These are phyloP conservation scores for Gastrolobium villosum DNA, from an alignment of 306 rosid species.

Conservation along the genomic window DNA sequence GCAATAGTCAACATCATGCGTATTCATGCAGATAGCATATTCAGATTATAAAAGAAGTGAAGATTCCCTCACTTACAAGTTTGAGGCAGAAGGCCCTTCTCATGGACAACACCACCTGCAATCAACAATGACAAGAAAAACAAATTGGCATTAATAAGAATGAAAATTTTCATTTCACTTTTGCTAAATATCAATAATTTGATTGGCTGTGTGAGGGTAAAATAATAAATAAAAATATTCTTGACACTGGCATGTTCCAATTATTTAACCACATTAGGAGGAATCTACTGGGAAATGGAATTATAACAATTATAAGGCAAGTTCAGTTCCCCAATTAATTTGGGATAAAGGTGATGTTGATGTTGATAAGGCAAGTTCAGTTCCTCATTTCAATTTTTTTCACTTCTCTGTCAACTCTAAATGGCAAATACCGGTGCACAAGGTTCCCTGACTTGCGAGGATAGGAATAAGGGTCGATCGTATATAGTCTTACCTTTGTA, in stretches of 20 bases:
- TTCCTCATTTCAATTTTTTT: conserved; percentile 2
- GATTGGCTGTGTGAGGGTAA: background rate
- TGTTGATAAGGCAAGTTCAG: too few species aligned
- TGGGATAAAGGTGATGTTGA: too few species aligned
- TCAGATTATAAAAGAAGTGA: conserved; percentile 20
- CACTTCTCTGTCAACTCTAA: conserved; percentile 35
- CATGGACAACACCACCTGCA: conserved; percentile 93
- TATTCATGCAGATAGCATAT: conserved; percentile 17
- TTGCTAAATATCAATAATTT: background rate
- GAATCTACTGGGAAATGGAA: background rate
- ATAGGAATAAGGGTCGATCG: too few species aligned
- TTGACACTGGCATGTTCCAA: background rate
- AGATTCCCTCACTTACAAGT: conserved; percentile 64
- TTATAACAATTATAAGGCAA: conserved; percentile 3
- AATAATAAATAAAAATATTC: background rate
- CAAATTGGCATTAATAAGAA: conserved; percentile 42
- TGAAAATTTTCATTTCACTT: background rate
- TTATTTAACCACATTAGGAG: background rate
- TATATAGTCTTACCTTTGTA: too few species aligned
- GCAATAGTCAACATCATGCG: background rate
- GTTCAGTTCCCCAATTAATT: too few species aligned
- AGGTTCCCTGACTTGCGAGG: too few species aligned
- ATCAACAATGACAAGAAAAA: conserved; percentile 39
- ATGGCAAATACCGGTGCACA: too few species aligned
- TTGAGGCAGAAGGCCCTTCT: conserved; percentile 93